A percentile compares a stretch with the other conserved stretches of the same genome.
Evolutionary conservation across 176 grass and related monocot species (phyloP).

Genomic region (Hordeum marinum): DNA sequence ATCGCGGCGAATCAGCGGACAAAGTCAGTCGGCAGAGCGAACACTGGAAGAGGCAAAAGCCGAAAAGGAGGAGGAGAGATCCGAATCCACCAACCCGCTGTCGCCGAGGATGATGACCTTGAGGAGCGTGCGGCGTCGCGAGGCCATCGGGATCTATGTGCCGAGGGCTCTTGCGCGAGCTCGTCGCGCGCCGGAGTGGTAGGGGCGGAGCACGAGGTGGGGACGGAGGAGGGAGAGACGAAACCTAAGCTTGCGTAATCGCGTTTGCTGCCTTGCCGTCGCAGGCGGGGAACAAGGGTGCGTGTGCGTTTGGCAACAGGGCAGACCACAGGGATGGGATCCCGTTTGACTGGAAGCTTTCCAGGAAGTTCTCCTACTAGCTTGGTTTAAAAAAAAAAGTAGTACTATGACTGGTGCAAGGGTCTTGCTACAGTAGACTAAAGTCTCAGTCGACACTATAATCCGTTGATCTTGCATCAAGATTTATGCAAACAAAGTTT

Average conservation of each 20-base stretch:
- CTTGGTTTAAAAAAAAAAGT: not conserved
- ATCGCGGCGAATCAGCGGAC: conserved; percentile 11
- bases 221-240: not conserved
- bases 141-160: conserved; percentile 59
- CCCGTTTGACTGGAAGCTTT: conserved; percentile 17
- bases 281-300: not conserved
- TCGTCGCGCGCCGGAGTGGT: not conserved
- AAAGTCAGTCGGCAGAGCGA: not conserved
- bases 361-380: not conserved
- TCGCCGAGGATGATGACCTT: conserved; percentile 99
- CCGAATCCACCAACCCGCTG: conserved; percentile 72
- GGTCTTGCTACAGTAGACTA: no score
- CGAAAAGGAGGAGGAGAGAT: conserved; percentile 37
- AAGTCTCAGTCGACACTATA: no score
- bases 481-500: no score
- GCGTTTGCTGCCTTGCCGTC: conserved; percentile 17
- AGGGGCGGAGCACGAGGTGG: not conserved
- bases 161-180: conserved; percentile 14
- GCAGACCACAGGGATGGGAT: not conserved
- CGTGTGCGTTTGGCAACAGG: not conserved
- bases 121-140: conserved; percentile 78
- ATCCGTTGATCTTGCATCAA: no score
- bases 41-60: conserved; percentile 1
- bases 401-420: not conserved
- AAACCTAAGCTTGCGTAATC: conserved; percentile 3